phyloP scores from a whole-genome alignment of 208 protist genomes.

The Leishmania amazonensis region DNA sequence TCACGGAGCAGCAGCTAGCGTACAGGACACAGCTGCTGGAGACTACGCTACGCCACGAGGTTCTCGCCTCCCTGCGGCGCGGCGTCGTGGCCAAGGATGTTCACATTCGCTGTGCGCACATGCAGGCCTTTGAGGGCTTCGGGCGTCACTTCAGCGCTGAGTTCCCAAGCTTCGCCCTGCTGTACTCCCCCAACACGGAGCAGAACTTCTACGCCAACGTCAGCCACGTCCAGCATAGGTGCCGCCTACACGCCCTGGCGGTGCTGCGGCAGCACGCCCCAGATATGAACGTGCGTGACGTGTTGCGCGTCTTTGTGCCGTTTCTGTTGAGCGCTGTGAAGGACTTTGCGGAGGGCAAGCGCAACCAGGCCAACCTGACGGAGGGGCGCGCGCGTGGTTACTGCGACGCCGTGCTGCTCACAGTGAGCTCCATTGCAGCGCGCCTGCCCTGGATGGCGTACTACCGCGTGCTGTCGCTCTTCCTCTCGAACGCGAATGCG shows the following conservation, averaged over 20 bases:
- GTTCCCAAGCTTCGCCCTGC: conserved; percentile 76
- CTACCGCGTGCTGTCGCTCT: conserved; percentile 81
- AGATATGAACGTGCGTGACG: conserved; percentile 69
- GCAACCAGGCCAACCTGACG: conserved; percentile 75
- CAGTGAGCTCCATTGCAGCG: conserved; percentile 64
- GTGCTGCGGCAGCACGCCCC: conserved; percentile 55
- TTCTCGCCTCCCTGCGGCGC: conserved; percentile 83
- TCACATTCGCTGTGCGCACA: conserved; percentile 75
- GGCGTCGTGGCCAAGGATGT: conserved; percentile 80
- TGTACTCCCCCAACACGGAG: conserved; percentile 77
- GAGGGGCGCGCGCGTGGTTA: conserved; percentile 87
- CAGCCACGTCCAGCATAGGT: conserved; percentile 79
- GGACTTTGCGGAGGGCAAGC: conserved; percentile 89
- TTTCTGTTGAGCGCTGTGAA: conserved; percentile 84
- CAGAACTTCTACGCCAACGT: conserved; percentile 88
- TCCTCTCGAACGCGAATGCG: conserved; percentile 74
- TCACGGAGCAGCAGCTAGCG: conserved; percentile 19
- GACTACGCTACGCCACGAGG: conserved; percentile 61
- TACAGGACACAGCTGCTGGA: conserved; percentile 56
- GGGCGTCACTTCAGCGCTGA: conserved; percentile 53
- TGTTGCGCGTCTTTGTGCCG: conserved; percentile 87
- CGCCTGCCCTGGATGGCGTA: conserved; percentile 89
- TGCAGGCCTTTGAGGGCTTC: conserved; percentile 71
- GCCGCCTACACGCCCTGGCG: conserved; percentile 79
- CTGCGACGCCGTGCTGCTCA: conserved; percentile 78